Evolutionary conservation across 192 early-diverging fungal genomes (phyloP).

Genomic region (Backusella luteola): DNA sequence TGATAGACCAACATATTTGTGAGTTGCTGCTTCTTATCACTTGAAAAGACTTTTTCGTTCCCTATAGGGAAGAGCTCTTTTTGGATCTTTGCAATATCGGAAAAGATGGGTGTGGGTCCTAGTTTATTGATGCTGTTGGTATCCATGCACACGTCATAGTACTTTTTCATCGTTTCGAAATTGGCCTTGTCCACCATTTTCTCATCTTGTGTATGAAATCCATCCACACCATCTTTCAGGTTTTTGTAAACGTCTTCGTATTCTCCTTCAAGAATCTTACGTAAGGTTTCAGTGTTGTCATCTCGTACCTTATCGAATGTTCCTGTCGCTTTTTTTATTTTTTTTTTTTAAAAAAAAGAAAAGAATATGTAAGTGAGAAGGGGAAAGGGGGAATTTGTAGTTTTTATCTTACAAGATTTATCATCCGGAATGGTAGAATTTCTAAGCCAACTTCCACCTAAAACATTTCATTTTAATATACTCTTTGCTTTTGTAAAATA

Average conservation of each 20-base stretch:
- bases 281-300: conserved; percentile 39
- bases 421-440: conserved; percentile 59
- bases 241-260: conserved; percentile 27
- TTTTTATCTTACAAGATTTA: conserved; percentile 36
- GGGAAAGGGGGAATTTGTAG: neutral
- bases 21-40: neutral
- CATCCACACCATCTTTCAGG: conserved; percentile 9
- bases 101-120: conserved; percentile 39
- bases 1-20: conserved; percentile 4
- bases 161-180: conserved; percentile 52
- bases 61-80: conserved; percentile 20
- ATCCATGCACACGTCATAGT: conserved; percentile 58
- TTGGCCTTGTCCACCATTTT: conserved; percentile 46
- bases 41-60: neutral
- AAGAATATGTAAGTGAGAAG: neutral
- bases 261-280: conserved; percentile 48
- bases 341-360: neutral
- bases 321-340: conserved; percentile 11
- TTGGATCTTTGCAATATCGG: conserved; percentile 35
- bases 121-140: conserved; percentile 36
- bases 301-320: conserved; percentile 21
- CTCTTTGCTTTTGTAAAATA: neutral
- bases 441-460: conserved; percentile 60
- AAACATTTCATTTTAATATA: neutral
- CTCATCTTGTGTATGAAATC: conserved; percentile 23